These are phyloP conservation scores for Arabis hirsuta DNA, from an alignment of 345 rosid species.

Conservation along the genomic window DNA sequence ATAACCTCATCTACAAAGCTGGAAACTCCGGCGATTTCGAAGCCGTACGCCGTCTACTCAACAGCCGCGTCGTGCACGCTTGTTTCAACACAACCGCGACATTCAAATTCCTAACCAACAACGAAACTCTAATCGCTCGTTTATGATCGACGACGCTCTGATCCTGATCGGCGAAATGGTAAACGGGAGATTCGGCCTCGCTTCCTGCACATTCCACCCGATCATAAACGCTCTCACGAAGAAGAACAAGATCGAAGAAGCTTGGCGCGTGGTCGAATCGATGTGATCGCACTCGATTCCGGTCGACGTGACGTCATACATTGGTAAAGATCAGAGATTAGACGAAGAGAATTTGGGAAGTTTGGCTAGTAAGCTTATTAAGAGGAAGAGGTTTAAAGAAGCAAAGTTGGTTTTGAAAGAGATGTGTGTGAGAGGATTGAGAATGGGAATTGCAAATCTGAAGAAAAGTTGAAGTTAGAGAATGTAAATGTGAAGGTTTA, in stretches of 20 bases:
- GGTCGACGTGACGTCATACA: constrained; percentile 61
- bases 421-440: constrained; percentile 54
- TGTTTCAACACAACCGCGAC: constrained; percentile 68
- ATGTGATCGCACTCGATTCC: constrained; percentile 47
- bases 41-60: constrained; percentile 58
- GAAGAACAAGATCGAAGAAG: constrained; percentile 50
- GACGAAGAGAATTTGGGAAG: constrained; percentile 60
- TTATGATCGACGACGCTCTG: constrained; percentile 55
- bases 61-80: constrained; percentile 57
- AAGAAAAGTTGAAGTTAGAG: too few relatives aligned
- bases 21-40: constrained; percentile 59
- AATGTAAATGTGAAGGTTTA: too few relatives aligned
- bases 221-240: constrained; percentile 50
- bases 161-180: constrained; percentile 51
- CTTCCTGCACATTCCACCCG: constrained; percentile 54
- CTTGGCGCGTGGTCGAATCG: constrained; percentile 50
- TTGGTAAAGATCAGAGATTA: constrained; percentile 51
- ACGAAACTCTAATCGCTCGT: constrained; percentile 60
- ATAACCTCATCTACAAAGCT: constrained; percentile 55
- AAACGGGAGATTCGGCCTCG: constrained; percentile 36
- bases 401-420: constrained; percentile 59
- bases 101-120: constrained; percentile 66
- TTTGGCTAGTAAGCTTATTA: constrained; percentile 56
- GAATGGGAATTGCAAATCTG: constrained; percentile 47
- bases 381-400: constrained; percentile 44